A percentile compares a stretch with the other conserved stretches of the same genome.
Conservation (phyloP, 2,329 filamentous ascomycete species). For the Pseudogymnoascus sp. region DNA sequence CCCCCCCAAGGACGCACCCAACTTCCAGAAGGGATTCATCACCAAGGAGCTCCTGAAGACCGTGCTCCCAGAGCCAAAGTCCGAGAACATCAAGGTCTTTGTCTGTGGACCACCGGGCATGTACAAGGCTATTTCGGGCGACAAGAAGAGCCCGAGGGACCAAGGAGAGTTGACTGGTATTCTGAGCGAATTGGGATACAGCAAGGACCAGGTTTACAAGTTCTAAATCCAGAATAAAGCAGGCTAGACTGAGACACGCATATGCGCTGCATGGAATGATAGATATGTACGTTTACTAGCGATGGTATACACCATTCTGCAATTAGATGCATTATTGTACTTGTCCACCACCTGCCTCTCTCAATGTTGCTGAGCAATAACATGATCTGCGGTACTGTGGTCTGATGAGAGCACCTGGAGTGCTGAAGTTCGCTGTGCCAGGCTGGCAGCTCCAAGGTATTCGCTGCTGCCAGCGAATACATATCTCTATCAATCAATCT, state of each 20-base stretch:
- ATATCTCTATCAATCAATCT: neutral
- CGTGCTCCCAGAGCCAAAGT: constrained; percentile 86
- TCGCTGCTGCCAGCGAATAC: no score
- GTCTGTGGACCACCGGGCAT: constrained; percentile 88
- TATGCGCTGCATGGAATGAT: neutral
- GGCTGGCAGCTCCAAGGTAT: no score
- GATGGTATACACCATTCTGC: neutral
- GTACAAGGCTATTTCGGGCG: constrained; percentile 88
- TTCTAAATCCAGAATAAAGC: constrained; percentile 48
- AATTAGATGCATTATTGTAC: neutral
- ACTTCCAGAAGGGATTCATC: constrained; percentile 71
- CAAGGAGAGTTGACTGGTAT: constrained; percentile 80
- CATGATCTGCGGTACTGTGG: neutral
- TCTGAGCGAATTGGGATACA: constrained; percentile 78
- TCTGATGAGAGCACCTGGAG: neutral
- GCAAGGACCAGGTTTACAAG: constrained; percentile 91
- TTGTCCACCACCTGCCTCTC: neutral
- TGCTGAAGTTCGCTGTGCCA: neutral
- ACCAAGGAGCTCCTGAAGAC: constrained; percentile 91
- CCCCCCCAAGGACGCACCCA: constrained; percentile 65
- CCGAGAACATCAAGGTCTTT: constrained; percentile 90
- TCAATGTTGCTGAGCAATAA: neutral
- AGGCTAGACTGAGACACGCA: neutral
- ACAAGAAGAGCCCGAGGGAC: constrained; percentile 86
- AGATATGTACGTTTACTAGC: constrained; percentile 5